These are phyloP conservation scores for Wickerhamomyces pijperi DNA, from an alignment of 805 yeast genomes.

Conservation along the genomic window DNA sequence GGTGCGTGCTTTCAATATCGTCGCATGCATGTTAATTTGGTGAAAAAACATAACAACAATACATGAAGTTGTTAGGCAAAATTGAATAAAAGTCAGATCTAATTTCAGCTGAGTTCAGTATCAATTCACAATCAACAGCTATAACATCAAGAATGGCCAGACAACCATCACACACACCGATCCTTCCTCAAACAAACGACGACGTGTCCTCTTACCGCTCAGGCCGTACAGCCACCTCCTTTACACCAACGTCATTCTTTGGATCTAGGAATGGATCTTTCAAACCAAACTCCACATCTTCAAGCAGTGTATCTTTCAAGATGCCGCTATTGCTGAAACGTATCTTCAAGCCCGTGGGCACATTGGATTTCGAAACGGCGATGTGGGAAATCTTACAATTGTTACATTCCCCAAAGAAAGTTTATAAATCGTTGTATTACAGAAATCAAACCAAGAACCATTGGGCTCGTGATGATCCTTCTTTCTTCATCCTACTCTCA, in stretches of 20 bases:
- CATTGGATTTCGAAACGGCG: slow-evolving; percentile 87
- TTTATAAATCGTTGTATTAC: slow-evolving; percentile 71
- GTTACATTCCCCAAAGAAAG: slow-evolving; percentile 66
- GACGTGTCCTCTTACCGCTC: background rate
- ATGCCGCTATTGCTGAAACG: slow-evolving; percentile 29
- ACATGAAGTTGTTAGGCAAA: too few species aligned
- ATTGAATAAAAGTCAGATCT: too few species aligned
- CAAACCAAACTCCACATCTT: background rate
- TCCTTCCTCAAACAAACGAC: background rate
- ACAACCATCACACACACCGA: background rate
- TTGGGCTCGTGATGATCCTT: slow-evolving; percentile 90
- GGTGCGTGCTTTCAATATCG: too few species aligned
- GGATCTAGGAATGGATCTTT: background rate
- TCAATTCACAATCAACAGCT: too few species aligned
- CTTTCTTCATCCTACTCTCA: slow-evolving; percentile 68
- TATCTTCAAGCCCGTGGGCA: slow-evolving; percentile 52
- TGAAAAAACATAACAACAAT: too few species aligned
- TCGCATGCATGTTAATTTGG: too few species aligned
- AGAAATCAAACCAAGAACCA: slow-evolving; percentile 69
- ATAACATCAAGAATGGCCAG: background rate
- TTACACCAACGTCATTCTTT: background rate
- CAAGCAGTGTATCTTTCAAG: slow-evolving; percentile 6
- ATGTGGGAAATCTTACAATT: slow-evolving; percentile 80
- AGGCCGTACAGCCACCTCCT: background rate
- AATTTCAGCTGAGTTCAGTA: too few species aligned